Evolutionary conservation across 2,329 filamentous ascomycete genomes (phyloP).

Genomic region (Trichoderma sp.): DNA sequence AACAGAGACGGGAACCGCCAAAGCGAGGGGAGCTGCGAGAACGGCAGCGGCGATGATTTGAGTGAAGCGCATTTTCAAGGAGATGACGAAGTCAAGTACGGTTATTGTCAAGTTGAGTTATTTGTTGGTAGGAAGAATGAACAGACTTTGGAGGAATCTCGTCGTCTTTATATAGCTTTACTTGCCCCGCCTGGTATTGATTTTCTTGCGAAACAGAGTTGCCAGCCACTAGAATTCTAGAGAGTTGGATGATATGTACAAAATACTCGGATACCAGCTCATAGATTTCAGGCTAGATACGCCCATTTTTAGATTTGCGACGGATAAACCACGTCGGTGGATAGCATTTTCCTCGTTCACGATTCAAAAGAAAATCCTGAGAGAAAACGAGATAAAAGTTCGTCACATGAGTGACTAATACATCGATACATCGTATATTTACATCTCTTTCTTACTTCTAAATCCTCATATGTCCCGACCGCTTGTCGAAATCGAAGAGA

Average conservation of each 20-base stretch:
- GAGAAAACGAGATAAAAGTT: not conserved
- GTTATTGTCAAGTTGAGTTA: not conserved
- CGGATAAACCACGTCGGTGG: not conserved
- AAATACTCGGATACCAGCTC: not conserved
- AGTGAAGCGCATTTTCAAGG: conserved; percentile 2
- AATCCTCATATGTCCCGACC: no score
- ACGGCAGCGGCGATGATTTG: not conserved
- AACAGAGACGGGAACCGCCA: not conserved
- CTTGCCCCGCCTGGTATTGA: not conserved
- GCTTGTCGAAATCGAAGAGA: no score
- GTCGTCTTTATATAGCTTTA: not conserved
- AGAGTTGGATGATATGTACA: not conserved
- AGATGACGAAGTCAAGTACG: not conserved
- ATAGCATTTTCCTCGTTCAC: not conserved
- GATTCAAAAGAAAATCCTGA: not conserved
- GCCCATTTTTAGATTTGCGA: not conserved
- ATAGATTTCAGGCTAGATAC: no score
- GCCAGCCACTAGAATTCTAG: not conserved
- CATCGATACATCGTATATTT: not conserved
- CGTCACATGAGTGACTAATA: not conserved
- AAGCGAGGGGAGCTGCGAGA: conserved; percentile 3
- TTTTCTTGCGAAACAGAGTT: not conserved
- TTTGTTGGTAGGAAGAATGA: not conserved
- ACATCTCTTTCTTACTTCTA: not conserved
- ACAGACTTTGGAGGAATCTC: not conserved